Percentiles rank a stretch among this genome's conserved stretches.
Conservation (phyloP, 768 basidiomycete genomes). For the Lanmaoa rubissima region DNA sequence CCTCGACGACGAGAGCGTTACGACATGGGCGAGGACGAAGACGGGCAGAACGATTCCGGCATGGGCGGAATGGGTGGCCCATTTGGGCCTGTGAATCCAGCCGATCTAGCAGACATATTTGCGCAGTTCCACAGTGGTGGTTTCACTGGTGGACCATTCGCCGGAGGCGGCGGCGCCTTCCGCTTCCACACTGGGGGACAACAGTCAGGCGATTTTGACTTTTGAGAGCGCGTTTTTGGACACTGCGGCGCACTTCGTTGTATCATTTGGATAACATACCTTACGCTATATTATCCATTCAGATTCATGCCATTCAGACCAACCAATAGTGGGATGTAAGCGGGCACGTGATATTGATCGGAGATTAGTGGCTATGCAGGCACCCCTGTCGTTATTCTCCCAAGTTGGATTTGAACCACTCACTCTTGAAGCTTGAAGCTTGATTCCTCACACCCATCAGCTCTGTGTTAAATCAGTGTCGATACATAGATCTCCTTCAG, state of each 20-base stretch:
- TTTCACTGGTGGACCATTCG: constrained; percentile 21
- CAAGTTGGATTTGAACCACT: neutral
- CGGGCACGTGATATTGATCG: constrained; percentile 8
- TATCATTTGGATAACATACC: constrained; percentile 10
- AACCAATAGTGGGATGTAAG: neutral
- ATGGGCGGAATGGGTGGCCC: constrained; percentile 43
- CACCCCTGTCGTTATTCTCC: constrained; percentile 21
- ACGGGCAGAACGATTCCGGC: constrained; percentile 51
- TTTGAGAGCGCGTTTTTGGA: constrained; percentile 8
- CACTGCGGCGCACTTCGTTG: neutral
- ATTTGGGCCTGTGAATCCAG: constrained; percentile 37
- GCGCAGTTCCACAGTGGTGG: constrained; percentile 55
- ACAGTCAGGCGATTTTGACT: constrained; percentile 15
- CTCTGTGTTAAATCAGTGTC: neutral
- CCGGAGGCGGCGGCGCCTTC: constrained; percentile 34
- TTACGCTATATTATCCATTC: neutral
- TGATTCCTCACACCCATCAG: neutral
- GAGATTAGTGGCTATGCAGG: constrained; percentile 1
- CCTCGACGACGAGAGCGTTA: constrained; percentile 69
- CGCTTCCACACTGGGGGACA: constrained; percentile 23
- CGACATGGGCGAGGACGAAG: constrained; percentile 81
- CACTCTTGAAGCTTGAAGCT: neutral
- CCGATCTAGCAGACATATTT: constrained; percentile 63
- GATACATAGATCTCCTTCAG: neutral
- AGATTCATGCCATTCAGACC: too few relatives aligned